Percentiles rank a stretch among this genome's conserved stretches.
Evolutionary conservation across 2,329 filamentous ascomycete species (phyloP).

Genomic region (Beauveria pseudobassiana): DNA sequence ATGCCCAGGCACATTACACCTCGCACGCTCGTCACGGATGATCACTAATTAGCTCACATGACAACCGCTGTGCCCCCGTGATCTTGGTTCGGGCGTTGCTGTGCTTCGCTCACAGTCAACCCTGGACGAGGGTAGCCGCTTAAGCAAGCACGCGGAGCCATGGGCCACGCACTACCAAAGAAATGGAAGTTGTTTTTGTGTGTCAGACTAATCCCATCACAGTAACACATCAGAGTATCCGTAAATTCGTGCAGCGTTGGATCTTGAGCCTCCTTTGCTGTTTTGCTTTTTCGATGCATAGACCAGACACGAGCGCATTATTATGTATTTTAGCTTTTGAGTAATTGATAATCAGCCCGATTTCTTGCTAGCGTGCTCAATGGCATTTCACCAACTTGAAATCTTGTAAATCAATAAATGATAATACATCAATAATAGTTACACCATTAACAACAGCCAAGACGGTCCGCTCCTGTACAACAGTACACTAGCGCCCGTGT

Average conservation of each 20-base stretch:
- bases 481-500: too few relatives aligned
- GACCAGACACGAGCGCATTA: background rate
- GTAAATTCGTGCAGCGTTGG: background rate
- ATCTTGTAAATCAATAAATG: too few relatives aligned
- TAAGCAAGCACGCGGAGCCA: background rate
- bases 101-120: background rate
- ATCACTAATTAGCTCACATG: too few relatives aligned
- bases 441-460: too few relatives aligned
- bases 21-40: background rate
- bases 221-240: background rate
- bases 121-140: background rate
- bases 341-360: background rate
- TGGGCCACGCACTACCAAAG: background rate
- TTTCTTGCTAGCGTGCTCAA: too few relatives aligned
- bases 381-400: too few relatives aligned
- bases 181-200: background rate
- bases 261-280: background rate
- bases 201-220: background rate
- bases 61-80: too few relatives aligned
- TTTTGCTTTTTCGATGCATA: background rate
- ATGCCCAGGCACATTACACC: background rate
- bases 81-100: too few relatives aligned
- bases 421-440: too few relatives aligned
- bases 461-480: too few relatives aligned
- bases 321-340: background rate